Evolutionary conservation across 768 basidiomycete genomes (phyloP), one percentile per base, ranked within the genome.

Genomic region (Suillus decipiens): DNA sequence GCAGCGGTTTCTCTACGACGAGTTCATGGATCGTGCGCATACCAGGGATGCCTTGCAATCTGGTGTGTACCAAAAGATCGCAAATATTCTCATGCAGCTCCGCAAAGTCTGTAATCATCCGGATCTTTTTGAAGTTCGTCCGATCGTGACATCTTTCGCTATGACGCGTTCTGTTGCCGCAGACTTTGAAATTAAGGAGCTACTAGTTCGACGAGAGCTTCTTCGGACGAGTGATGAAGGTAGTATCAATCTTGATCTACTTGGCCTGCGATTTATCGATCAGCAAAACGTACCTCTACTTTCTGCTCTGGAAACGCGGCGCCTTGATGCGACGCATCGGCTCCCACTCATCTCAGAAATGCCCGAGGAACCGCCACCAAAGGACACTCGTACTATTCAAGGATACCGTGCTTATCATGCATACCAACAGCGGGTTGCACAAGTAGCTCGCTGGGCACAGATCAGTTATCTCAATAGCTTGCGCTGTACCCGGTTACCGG

Each of bases 71-170:
- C 90, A 91, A 76, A 91, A 91, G 76, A 90, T 93, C 50, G 92
- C 92, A 69, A 99, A 99, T 72, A 88, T 96, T 62, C 84, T 99
- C 64, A 99, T 99, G 97, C 97, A 99, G 73, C 83, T 99, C 4
- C 89, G 97, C 61, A 98, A 99, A 79, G 93, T 96, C 48, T 94
- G 94, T 80, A 95, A 93, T 61, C 95, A 98, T 75, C 96, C 96
- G 0, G 90, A 95, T 75, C 80, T 95, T 11, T 96, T 96, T 72
- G 92, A 96, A 75, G 87, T 92, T 58, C 89, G 95, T 68, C 92
- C 95, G 1, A 87, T 89, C 64, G 87, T 86, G 61, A 92, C 85
- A 59, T 94, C 84, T 31, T 93, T 89, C 73, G 86, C 83, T 5
- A 89, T 86, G 87, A 79, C 79, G 63, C 90, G 84, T 67, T 95